Percentiles rank a stretch among this genome's conserved stretches.
Conservation (phyloP, 768 basidiomycete species). For the Mycena indigotica region DNA sequence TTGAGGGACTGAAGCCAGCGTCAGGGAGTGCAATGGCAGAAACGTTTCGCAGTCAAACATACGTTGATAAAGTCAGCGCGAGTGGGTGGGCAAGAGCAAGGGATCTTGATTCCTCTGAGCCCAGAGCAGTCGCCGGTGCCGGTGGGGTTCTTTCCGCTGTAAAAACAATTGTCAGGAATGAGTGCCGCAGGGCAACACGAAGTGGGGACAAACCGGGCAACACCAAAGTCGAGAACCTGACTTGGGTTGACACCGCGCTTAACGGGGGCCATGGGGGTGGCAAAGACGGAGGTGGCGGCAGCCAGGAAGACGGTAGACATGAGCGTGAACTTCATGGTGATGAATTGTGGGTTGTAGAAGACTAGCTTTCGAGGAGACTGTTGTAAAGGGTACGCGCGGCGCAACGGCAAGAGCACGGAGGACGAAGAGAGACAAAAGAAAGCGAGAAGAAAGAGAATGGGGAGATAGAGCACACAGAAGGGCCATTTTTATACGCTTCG, state of each 20-base stretch:
- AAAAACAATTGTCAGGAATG: not conserved
- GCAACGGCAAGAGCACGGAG: too few species aligned
- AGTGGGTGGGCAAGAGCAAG: not conserved
- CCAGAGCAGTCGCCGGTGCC: conserved; percentile 55
- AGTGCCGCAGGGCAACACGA: not conserved
- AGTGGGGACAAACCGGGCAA: conserved; percentile 44
- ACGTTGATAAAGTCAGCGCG: not conserved
- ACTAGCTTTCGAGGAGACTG: not conserved
- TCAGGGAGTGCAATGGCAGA: not conserved
- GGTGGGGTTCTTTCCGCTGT: conserved; percentile 52
- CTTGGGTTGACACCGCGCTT: conserved; percentile 46
- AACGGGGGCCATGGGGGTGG: conserved; percentile 9
- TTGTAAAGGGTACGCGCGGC: not conserved
- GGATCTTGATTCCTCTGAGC: conserved; percentile 39
- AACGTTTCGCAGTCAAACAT: conserved; percentile 33
- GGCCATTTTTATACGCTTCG: too few species aligned
- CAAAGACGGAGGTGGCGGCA: conserved; percentile 43
- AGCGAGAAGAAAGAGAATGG: not conserved
- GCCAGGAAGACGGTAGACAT: conserved; percentile 35
- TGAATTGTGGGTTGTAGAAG: not conserved
- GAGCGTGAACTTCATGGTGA: conserved; percentile 39
- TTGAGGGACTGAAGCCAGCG: conserved; percentile 39
- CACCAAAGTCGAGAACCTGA: conserved; percentile 63
- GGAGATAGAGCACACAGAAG: too few species aligned
- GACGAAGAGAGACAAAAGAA: not conserved